Evolutionary conservation across 2,329 filamentous ascomycete species (phyloP).

Genomic region (Ceratocystis smalleyi): DNA sequence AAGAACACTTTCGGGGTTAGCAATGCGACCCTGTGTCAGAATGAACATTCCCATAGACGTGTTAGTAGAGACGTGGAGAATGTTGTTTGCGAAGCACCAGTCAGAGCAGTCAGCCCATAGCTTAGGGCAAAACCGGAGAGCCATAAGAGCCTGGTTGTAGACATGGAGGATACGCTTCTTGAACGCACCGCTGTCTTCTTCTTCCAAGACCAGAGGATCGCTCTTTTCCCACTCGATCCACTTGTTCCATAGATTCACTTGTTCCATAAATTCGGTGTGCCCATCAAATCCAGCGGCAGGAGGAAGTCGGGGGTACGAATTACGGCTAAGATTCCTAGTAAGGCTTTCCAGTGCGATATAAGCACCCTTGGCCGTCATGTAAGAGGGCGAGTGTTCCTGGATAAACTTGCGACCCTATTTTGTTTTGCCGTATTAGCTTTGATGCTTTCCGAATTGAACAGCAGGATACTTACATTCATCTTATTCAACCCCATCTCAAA

Average conservation of each 20-base stretch:
- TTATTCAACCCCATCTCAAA: constrained; percentile 94
- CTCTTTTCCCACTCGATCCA: constrained; percentile 96
- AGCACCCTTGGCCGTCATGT: constrained; percentile 90
- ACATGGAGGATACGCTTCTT: constrained; percentile 71
- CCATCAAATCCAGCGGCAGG: constrained; percentile 77
- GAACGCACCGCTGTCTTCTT: constrained; percentile 61
- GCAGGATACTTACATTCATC: constrained; percentile 48
- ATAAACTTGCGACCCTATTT: constrained; percentile 80
- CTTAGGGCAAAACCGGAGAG: constrained; percentile 84
- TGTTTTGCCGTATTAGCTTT: background rate
- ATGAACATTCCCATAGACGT: constrained; percentile 54
- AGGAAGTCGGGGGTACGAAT: constrained; percentile 64
- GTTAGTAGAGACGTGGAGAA: constrained; percentile 32
- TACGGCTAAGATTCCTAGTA: constrained; percentile 58
- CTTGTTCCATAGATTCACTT: constrained; percentile 77
- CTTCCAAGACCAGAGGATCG: constrained; percentile 72
- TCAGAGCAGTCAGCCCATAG: constrained; percentile 92
- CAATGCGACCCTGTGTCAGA: constrained; percentile 63
- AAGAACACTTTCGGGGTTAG: constrained; percentile 86
- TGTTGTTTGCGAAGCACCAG: constrained; percentile 70
- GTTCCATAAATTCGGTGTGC: constrained; percentile 64
- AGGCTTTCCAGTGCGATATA: constrained; percentile 85
- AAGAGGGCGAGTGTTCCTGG: constrained; percentile 79
- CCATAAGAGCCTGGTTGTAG: constrained; percentile 88
- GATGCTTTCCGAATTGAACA: background rate